Conservation (phyloP, 202 grass and related monocot genomes). For the Brachypodium distachyon region DNA sequence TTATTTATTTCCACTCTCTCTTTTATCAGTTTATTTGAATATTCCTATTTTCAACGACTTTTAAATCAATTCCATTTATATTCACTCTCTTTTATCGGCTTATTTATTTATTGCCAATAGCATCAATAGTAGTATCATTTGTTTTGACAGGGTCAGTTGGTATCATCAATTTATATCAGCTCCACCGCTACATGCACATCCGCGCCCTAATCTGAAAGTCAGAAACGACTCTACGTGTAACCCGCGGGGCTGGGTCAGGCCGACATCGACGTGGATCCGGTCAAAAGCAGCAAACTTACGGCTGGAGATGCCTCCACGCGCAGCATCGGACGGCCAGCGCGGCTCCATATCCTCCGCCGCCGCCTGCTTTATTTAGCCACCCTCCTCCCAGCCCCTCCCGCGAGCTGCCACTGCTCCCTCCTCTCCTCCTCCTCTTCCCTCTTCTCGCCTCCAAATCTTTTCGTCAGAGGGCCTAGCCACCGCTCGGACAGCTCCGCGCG, state of each 20-base stretch:
- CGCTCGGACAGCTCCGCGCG: background rate
- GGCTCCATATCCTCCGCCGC: conserved; percentile 24
- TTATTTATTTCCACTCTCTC: too few relatives aligned
- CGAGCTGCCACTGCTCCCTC: conserved; percentile 27
- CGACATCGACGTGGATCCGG: conserved; percentile 65
- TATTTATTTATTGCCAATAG: background rate
- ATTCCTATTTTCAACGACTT: too few relatives aligned
- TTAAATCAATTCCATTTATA: background rate
- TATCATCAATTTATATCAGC: too few relatives aligned
- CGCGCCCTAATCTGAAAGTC: conserved; percentile 45
- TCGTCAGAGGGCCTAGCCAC: background rate
- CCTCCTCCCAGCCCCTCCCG: conserved; percentile 9
- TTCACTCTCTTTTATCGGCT: background rate
- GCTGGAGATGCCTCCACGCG: conserved; percentile 1
- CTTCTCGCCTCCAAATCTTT: conserved; percentile 24
- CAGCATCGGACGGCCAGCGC: conserved; percentile 43
- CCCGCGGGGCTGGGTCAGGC: conserved; percentile 40
- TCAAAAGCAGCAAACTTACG: conserved; percentile 43
- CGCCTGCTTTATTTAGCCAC: conserved; percentile 67
- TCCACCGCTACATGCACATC: conserved; percentile 22
- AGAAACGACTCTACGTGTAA: conserved; percentile 59
- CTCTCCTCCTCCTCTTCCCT: background rate
- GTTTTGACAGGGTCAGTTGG: too few relatives aligned
- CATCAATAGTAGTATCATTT: background rate
- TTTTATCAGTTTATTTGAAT: too few relatives aligned